These are phyloP conservation scores for Xanthoceras sorbifolium DNA, from an alignment of 345 rosid genomes.

Conservation along the genomic window DNA sequence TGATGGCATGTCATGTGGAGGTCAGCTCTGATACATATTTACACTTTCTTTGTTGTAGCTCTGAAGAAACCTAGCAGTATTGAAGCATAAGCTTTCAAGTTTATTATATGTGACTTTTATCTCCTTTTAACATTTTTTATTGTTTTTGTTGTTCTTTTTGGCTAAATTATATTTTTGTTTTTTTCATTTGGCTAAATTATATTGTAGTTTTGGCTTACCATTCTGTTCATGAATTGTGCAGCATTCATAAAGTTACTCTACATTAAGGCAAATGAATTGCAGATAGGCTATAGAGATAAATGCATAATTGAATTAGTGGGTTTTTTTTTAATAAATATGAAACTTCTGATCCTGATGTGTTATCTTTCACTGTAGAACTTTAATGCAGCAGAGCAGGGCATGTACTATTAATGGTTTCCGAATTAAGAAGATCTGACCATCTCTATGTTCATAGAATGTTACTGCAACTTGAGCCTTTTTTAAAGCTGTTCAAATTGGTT, in stretches of 20 bases:
- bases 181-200: background rate
- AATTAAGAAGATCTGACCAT: background rate
- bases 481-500: background rate
- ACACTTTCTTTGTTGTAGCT: background rate
- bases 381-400: background rate
- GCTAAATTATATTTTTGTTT: background rate
- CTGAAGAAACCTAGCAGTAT: background rate
- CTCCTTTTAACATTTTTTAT: background rate
- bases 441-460: background rate
- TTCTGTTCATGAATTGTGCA: background rate
- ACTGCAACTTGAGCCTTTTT: background rate
- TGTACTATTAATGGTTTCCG: background rate
- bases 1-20: slow-evolving; percentile 47
- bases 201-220: background rate
- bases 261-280: background rate
- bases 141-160: background rate
- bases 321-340: background rate
- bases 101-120: background rate
- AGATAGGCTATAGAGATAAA: background rate
- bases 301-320: background rate
- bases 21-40: slow-evolving; percentile 30
- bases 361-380: background rate
- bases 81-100: slow-evolving; percentile 8
- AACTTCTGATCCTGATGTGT: background rate
- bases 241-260: background rate